phyloP scores from a whole-genome alignment of 306 rosid genomes.

The Canavalia ensiformis region DNA sequence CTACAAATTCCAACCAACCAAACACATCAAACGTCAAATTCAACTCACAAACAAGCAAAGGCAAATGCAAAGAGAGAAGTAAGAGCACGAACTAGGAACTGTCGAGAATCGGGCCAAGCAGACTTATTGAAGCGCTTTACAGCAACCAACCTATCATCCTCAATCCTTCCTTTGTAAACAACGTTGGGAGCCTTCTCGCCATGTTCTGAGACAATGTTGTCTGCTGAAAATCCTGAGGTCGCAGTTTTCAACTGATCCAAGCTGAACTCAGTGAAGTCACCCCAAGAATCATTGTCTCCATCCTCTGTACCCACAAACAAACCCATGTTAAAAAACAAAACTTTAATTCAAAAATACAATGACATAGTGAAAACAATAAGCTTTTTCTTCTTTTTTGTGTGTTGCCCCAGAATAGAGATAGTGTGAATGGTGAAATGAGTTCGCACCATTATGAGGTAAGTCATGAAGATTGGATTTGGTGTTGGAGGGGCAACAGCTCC shows the following conservation, averaged over 20 bases:
- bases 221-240: slow-evolving; percentile 73
- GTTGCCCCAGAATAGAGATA: slow-evolving; percentile 17
- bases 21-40: slow-evolving; percentile 5
- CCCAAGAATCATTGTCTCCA: slow-evolving; percentile 55
- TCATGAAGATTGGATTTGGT: slow-evolving; percentile 62
- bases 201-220: slow-evolving; percentile 82
- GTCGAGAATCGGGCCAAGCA: slow-evolving; percentile 91
- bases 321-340: slow-evolving; percentile 29
- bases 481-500: slow-evolving; percentile 74
- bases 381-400: not conserved
- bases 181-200: slow-evolving; percentile 94
- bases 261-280: slow-evolving; percentile 70
- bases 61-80: slow-evolving; percentile 6
- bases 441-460: slow-evolving; percentile 60
- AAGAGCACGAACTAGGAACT: slow-evolving; percentile 66
- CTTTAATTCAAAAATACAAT: slow-evolving; percentile 3
- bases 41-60: not conserved
- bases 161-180: slow-evolving; percentile 74
- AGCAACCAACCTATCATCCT: slow-evolving; percentile 66
- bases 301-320: slow-evolving; percentile 61
- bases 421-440: slow-evolving; percentile 42
- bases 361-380: not conserved
- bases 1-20: slow-evolving; percentile 51
- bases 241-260: slow-evolving; percentile 72
- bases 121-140: slow-evolving; percentile 81